Conservation (phyloP, 2,329 filamentous ascomycete genomes). For the Pseudomassariella vexata region DNA sequence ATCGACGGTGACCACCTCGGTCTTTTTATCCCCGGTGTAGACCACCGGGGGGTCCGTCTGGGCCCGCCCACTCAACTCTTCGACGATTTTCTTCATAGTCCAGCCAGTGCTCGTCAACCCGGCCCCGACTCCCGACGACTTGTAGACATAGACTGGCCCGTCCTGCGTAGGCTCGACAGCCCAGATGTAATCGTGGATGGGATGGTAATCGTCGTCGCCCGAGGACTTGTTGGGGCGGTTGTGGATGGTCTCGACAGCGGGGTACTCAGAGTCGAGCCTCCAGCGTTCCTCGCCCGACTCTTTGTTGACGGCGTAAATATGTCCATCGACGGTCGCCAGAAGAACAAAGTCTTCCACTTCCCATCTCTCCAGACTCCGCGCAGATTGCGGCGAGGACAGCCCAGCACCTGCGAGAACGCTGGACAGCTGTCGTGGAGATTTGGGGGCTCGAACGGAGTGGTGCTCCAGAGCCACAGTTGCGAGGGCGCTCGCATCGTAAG, state of each 20-base stretch:
- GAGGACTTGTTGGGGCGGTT: slow-evolving; percentile 63
- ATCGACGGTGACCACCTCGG: slow-evolving; percentile 82
- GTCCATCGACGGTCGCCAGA: slow-evolving; percentile 98
- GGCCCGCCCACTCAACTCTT: slow-evolving; percentile 71
- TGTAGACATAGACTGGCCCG: slow-evolving; percentile 82
- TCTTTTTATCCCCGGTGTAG: slow-evolving; percentile 89
- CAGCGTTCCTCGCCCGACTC: slow-evolving; percentile 79
- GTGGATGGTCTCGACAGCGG: slow-evolving; percentile 88
- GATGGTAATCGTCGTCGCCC: slow-evolving; percentile 44
- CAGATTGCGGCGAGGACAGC: slow-evolving; percentile 78
- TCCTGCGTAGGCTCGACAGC: slow-evolving; percentile 88
- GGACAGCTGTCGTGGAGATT: slow-evolving; percentile 61
- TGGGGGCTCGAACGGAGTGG: slow-evolving; percentile 93
- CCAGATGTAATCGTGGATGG: slow-evolving; percentile 86
- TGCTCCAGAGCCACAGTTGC: slow-evolving; percentile 95
- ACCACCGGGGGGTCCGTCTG: slow-evolving; percentile 72
- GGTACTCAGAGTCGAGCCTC: slow-evolving; percentile 76
- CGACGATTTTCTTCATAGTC: slow-evolving; percentile 83
- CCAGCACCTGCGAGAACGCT: slow-evolving; percentile 50
- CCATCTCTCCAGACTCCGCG: slow-evolving; percentile 98
- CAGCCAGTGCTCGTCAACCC: slow-evolving; percentile 62
- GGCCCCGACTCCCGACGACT: slow-evolving; percentile 54
- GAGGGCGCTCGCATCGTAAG: slow-evolving; percentile 85
- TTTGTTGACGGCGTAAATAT: slow-evolving; percentile 85
- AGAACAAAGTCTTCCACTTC: slow-evolving; percentile 99